Percentiles rank a stretch among this genome's conserved stretches.
Evolutionary conservation across 2,329 filamentous ascomycete species (phyloP).

Genomic region (Penicillium sp.): DNA sequence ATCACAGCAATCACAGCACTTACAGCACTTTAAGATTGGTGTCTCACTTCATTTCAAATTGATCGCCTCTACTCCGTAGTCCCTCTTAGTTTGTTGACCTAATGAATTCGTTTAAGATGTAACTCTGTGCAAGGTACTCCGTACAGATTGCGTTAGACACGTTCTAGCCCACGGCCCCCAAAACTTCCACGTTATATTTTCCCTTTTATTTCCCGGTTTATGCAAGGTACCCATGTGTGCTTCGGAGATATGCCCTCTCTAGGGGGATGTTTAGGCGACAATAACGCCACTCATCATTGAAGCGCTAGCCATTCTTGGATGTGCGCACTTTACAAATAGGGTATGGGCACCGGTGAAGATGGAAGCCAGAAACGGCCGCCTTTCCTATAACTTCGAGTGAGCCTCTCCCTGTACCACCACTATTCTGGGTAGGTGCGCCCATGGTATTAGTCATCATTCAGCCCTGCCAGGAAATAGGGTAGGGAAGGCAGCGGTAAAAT

Average conservation of each 20-base stretch:
- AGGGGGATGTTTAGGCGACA: background rate
- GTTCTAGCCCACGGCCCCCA: background rate
- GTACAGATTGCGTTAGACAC: background rate
- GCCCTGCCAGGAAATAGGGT: too few relatives aligned
- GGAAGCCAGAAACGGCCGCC: background rate
- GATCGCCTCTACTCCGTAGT: background rate
- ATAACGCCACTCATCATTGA: slow-evolving; percentile 1
- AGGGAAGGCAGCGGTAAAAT: too few relatives aligned
- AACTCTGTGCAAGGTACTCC: background rate
- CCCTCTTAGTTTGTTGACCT: background rate
- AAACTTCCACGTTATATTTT: background rate
- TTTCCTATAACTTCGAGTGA: background rate
- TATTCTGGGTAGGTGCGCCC: background rate
- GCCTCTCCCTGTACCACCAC: background rate
- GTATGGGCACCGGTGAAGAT: background rate
- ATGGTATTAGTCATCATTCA: background rate
- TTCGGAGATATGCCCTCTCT: background rate
- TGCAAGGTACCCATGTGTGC: background rate
- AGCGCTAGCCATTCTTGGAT: background rate
- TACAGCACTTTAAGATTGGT: background rate
- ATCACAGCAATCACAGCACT: too few relatives aligned
- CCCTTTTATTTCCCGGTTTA: background rate
- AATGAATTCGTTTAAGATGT: background rate
- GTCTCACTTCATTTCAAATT: background rate
- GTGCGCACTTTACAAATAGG: background rate